These are phyloP conservation scores for Xerocomus spinulosus DNA, from an alignment of 768 basidiomycete genomes.

Conservation along the genomic window DNA sequence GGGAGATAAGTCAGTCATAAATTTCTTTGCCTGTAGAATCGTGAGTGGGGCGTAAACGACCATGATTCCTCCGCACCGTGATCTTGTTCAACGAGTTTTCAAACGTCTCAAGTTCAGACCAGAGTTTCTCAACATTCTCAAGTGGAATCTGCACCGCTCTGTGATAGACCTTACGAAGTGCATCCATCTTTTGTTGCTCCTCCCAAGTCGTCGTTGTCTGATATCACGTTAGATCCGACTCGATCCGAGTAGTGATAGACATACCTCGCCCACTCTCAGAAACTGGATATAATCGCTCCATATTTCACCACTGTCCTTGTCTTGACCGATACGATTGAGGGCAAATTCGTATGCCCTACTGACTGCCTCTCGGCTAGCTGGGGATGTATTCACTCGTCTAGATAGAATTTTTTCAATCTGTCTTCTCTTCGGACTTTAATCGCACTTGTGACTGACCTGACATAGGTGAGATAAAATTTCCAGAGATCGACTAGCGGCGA, in stretches of 20 bases:
- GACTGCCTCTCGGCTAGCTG: slow-evolving; percentile 69
- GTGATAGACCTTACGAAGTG: slow-evolving; percentile 86
- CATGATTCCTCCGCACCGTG: slow-evolving; percentile 45
- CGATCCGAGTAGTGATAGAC: slow-evolving; percentile 19
- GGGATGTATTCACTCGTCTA: slow-evolving; percentile 67
- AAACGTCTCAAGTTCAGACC: slow-evolving; percentile 92
- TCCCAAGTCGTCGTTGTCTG: slow-evolving; percentile 87
- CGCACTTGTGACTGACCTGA: slow-evolving; percentile 55
- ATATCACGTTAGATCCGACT: slow-evolving; percentile 5
- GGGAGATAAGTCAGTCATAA: slow-evolving; percentile 88
- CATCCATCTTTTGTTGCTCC: slow-evolving; percentile 92
- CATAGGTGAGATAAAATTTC: slow-evolving; percentile 91
- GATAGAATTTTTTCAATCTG: slow-evolving; percentile 12
- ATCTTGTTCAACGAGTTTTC: slow-evolving; percentile 86
- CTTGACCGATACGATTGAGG: slow-evolving; percentile 81
- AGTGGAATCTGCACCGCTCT: slow-evolving; percentile 92
- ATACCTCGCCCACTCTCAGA: slow-evolving; percentile 71
- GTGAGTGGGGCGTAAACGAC: slow-evolving; percentile 9
- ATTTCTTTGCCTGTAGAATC: slow-evolving; percentile 76
- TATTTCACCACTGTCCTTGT: slow-evolving; percentile 87
- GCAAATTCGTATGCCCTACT: slow-evolving; percentile 93
- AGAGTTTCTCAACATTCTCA: slow-evolving; percentile 87
- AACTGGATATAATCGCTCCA: slow-evolving; percentile 96
- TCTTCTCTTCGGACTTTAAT: slow-evolving; percentile 4
- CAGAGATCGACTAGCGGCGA: slow-evolving; percentile 89